phyloP scores from a whole-genome alignment of 176 grass and related monocot genomes.

The Avena insularis region DNA sequence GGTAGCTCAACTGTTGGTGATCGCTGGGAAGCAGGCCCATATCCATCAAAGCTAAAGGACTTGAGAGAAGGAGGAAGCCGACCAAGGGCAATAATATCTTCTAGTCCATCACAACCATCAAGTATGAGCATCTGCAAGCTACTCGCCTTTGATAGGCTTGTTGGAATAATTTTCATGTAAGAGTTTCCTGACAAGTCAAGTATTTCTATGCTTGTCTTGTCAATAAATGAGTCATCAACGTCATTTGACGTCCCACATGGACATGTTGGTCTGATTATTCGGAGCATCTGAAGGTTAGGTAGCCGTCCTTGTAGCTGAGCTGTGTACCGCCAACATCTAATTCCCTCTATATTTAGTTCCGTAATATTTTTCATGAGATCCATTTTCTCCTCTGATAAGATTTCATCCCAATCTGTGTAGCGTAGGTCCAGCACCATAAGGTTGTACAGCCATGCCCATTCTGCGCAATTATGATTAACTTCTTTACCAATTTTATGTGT shows the following conservation, averaged over 20 bases:
- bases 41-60: constrained; percentile 2
- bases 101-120: constrained; percentile 16
- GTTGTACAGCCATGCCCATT: neutral
- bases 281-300: neutral
- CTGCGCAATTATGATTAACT: neutral
- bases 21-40: neutral
- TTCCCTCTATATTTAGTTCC: constrained; percentile 8
- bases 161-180: neutral
- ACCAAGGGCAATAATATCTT: neutral
- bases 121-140: constrained; percentile 3
- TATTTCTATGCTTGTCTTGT: neutral
- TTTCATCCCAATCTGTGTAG: neutral
- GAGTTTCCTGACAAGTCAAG: neutral
- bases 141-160: neutral
- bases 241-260: neutral
- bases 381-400: neutral
- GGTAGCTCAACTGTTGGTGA: neutral
- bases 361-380: neutral
- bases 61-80: neutral
- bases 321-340: neutral
- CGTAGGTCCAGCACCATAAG: neutral
- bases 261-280: neutral
- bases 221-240: neutral
- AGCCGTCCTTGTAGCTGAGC: neutral
- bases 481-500: neutral